A percentile compares a stretch with the other conserved stretches of the same genome.
phyloP scores from a whole-genome alignment of 2,329 filamentous ascomycete species.

The Aspergillus tamarii region DNA sequence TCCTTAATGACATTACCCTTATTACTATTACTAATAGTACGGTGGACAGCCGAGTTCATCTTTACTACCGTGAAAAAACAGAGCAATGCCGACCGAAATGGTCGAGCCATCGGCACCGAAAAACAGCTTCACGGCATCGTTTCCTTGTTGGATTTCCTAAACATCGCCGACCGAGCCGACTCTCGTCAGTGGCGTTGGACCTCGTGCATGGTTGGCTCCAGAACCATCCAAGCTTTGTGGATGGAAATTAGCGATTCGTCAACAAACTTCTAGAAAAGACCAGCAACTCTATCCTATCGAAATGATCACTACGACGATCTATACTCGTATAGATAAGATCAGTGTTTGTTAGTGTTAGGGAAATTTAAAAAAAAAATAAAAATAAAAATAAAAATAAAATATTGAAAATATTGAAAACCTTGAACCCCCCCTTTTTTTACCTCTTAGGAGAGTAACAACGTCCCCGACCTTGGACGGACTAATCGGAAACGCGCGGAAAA shows the following conservation, averaged over 20 bases:
- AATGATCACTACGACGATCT: neutral
- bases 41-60: neutral
- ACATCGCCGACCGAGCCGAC: conserved; percentile 20
- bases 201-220: conserved; percentile 9
- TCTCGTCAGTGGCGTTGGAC: conserved; percentile 12
- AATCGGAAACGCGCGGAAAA: neutral
- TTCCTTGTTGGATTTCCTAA: neutral
- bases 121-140: neutral
- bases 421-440: neutral
- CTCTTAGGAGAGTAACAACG: neutral
- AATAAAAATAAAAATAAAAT: too few relatives aligned
- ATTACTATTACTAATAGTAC: neutral
- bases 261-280: neutral
- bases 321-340: neutral
- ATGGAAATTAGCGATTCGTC: neutral
- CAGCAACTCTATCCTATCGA: too few relatives aligned
- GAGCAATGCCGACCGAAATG: conserved; percentile 1
- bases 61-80: neutral
- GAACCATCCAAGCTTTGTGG: conserved; percentile 18
- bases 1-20: neutral
- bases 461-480: neutral
- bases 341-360: neutral
- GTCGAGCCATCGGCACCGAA: conserved; percentile 8
- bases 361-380: too few relatives aligned
- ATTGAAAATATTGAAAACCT: neutral